These are phyloP conservation scores for Lotmaria passim DNA, from an alignment of 208 protist genomes.

Conservation along the genomic window DNA sequence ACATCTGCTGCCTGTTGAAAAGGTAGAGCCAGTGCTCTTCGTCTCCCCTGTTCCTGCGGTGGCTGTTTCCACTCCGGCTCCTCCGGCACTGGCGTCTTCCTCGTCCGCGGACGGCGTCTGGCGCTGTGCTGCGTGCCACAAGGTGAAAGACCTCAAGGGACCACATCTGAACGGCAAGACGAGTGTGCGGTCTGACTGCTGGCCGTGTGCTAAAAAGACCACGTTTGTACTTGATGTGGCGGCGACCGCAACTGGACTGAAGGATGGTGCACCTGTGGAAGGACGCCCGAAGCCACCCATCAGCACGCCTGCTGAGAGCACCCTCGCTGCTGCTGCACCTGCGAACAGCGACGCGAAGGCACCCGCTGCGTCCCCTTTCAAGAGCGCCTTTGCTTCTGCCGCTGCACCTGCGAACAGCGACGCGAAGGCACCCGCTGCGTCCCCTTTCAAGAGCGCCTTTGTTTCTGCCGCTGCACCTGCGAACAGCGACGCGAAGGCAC, in stretches of 20 bases:
- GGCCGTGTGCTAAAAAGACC: slow-evolving; percentile 42
- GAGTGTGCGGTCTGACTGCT: slow-evolving; percentile 49
- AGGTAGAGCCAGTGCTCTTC: no score
- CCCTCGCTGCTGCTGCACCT: not conserved
- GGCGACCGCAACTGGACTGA: not conserved
- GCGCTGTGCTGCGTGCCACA: no score
- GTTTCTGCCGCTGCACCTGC: not conserved
- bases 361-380: slow-evolving; percentile 3
- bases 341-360: not conserved
- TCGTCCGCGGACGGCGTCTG: no score
- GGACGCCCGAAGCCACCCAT: not conserved
- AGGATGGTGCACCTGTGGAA: no score
- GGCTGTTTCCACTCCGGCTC: no score
- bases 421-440: slow-evolving; percentile 10
- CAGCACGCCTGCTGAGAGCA: slow-evolving; percentile 5
- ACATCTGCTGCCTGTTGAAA: no score
- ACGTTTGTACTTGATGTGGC: slow-evolving; percentile 29
- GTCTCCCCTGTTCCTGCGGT: no score
- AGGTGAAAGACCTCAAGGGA: no score
- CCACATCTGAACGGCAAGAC: no score
- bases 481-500: no score
- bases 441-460: slow-evolving; percentile 18
- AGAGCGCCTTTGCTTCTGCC: slow-evolving; percentile 2
- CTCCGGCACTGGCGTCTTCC: no score
- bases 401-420: not conserved